Conservation (phyloP, 495 filamentous ascomycete genomes). For the Terfezia claveryi region DNA sequence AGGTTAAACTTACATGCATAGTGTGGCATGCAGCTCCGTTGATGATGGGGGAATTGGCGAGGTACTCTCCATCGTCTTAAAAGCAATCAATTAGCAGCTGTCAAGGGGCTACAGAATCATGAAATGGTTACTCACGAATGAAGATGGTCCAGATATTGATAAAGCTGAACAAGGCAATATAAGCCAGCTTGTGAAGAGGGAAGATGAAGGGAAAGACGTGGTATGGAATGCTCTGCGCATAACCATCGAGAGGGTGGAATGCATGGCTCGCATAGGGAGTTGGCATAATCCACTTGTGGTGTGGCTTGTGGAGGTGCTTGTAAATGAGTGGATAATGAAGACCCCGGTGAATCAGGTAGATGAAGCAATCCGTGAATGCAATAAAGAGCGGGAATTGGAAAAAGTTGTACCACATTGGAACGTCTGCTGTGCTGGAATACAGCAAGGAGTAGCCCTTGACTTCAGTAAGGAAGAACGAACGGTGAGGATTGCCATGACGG, state of each 20-base stretch:
- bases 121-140: constrained; percentile 33
- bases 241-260: constrained; percentile 90
- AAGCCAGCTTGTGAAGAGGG: constrained; percentile 78
- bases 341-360: constrained; percentile 89
- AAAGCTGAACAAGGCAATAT: constrained; percentile 67
- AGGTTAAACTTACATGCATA: constrained; percentile 33
- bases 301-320: constrained; percentile 80
- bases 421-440: constrained; percentile 53
- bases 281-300: constrained; percentile 99
- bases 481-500: constrained; percentile 66
- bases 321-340: constrained; percentile 69
- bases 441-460: constrained; percentile 71
- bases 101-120: background rate
- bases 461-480: constrained; percentile 60
- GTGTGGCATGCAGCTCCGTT: constrained; percentile 95
- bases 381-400: constrained; percentile 85
- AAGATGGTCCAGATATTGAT: constrained; percentile 96
- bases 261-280: constrained; percentile 81
- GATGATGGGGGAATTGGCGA: constrained; percentile 66
- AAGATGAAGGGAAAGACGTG: constrained; percentile 87
- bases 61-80: constrained; percentile 73
- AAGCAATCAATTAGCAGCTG: background rate
- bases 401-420: constrained; percentile 53
- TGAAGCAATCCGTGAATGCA: constrained; percentile 73
- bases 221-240: constrained; percentile 77